These are phyloP conservation scores for Brassica cretica DNA, from an alignment of 345 rosid species.

Conservation along the genomic window DNA sequence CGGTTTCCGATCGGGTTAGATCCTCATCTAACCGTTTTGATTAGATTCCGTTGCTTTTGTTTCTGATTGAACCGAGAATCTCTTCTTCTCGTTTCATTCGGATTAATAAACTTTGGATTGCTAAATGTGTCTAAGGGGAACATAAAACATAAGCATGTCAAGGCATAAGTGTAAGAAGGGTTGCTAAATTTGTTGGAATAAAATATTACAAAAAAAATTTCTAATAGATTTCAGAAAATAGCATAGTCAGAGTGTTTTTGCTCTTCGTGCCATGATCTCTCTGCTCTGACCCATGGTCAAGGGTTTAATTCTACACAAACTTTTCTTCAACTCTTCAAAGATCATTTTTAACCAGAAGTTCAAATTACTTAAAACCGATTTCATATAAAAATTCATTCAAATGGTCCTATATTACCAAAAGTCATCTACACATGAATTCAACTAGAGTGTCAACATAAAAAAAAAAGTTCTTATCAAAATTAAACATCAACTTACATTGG, in stretches of 20 bases:
- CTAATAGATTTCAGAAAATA: background rate
- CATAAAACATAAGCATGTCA: background rate
- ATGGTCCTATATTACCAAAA: background rate
- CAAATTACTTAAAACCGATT: background rate
- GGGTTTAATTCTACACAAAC: background rate
- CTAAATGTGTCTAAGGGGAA: background rate
- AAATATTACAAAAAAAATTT: background rate
- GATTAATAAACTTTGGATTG: too few relatives aligned
- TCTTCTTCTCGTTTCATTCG: too few relatives aligned
- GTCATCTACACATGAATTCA: background rate
- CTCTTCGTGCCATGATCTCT: background rate
- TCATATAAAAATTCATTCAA: background rate
- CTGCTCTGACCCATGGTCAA: background rate
- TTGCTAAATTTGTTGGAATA: background rate
- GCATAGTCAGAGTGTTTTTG: background rate
- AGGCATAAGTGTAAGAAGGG: background rate
- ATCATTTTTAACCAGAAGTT: background rate
- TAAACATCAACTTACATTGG: constrained; percentile 25
- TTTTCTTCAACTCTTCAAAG: background rate
- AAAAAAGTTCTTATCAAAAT: background rate
- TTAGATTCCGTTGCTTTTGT: too few relatives aligned
- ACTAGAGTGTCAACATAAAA: background rate
- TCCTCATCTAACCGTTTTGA: too few relatives aligned
- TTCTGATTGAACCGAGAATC: too few relatives aligned
- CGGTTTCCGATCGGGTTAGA: too few relatives aligned